Percentiles rank a stretch among this genome's conserved stretches.
Conservation (phyloP, 306 rosid species). For the Rosa rugosa region DNA sequence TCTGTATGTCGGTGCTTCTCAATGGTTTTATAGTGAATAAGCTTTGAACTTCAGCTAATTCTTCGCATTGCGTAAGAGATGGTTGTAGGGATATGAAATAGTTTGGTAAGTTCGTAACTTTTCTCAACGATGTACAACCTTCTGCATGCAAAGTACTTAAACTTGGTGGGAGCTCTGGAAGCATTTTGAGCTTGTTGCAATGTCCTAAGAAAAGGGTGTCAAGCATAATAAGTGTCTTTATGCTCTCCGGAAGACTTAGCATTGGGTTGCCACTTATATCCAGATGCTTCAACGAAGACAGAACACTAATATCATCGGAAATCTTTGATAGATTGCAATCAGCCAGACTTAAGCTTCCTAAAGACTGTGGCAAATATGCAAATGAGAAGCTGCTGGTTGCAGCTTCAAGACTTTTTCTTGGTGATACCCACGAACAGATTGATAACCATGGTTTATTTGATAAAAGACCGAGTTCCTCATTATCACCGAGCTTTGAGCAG, state of each 20-base stretch:
- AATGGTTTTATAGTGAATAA: neutral
- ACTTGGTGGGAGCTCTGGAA: neutral
- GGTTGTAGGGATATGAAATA: neutral
- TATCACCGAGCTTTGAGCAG: constrained; percentile 9
- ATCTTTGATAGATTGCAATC: neutral
- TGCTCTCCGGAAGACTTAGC: neutral
- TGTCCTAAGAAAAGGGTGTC: neutral
- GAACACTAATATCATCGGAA: neutral
- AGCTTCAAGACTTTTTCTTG: neutral
- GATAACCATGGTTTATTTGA: neutral
- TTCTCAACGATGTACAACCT: neutral
- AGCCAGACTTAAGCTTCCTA: neutral
- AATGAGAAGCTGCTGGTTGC: neutral
- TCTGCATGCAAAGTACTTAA: neutral
- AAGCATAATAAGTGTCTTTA: neutral
- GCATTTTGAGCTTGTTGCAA: neutral
- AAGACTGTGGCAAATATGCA: neutral
- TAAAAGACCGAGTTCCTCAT: neutral
- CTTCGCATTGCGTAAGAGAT: neutral
- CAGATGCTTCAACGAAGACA: neutral
- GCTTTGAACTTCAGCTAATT: neutral
- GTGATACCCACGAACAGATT: neutral
- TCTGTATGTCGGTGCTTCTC: neutral
- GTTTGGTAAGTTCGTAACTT: neutral
- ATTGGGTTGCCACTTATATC: neutral